These are phyloP conservation scores for Lithospermum erythrorhizon DNA, from an alignment of 257 asterid species.

Conservation along the genomic window DNA sequence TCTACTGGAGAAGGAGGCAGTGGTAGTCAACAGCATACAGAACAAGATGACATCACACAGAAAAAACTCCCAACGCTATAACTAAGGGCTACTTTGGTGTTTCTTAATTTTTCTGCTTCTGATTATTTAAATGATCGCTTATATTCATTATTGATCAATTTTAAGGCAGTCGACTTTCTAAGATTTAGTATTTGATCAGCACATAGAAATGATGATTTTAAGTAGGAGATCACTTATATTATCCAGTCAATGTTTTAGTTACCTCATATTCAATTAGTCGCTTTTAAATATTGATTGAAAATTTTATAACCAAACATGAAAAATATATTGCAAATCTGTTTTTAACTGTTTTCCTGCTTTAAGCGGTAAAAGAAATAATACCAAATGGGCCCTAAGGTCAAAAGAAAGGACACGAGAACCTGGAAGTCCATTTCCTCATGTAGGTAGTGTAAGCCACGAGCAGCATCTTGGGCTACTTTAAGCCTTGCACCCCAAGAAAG, in stretches of 20 bases:
- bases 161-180: not conserved
- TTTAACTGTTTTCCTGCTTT: not conserved
- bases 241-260: too few species aligned
- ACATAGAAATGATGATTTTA: too few species aligned
- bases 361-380: not conserved
- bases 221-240: too few species aligned
- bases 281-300: too few species aligned
- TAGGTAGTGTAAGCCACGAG: slow-evolving; percentile 66
- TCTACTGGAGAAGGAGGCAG: too few species aligned
- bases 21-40: too few species aligned
- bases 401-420: slow-evolving; percentile 20
- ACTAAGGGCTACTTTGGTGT: not conserved
- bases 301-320: too few species aligned
- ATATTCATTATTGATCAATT: not conserved
- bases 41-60: too few species aligned
- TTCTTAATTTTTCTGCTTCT: not conserved
- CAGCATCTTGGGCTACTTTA: slow-evolving; percentile 65
- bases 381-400: not conserved
- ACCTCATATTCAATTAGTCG: too few species aligned
- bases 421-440: slow-evolving; percentile 92
- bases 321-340: not conserved
- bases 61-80: too few species aligned
- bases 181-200: too few species aligned
- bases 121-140: not conserved
- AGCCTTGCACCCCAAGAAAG: slow-evolving; percentile 66